Conservation (phyloP, 2,329 filamentous ascomycete genomes). For the Phaeosphaeriaceae sp. region DNA sequence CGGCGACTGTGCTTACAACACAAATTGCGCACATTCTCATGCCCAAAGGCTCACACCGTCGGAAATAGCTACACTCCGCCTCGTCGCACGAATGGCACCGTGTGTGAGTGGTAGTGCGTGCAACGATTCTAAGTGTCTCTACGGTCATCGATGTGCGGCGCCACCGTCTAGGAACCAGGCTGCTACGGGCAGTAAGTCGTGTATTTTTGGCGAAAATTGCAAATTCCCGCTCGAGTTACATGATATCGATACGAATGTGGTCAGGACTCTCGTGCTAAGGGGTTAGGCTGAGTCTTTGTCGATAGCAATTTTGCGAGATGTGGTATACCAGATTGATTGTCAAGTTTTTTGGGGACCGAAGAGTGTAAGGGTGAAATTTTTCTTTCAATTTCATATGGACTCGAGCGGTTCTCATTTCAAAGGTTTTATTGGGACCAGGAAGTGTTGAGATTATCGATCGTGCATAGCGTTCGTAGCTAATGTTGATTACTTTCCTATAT, state of each 20-base stretch:
- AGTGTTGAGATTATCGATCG: no score
- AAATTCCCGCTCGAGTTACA: constrained; percentile 65
- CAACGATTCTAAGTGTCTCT: constrained; percentile 66
- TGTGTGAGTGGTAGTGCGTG: constrained; percentile 65
- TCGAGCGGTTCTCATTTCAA: not conserved
- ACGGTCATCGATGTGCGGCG: constrained; percentile 67
- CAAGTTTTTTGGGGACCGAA: not conserved
- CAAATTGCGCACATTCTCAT: constrained; percentile 62
- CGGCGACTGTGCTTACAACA: constrained; percentile 62
- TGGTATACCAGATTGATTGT: no score
- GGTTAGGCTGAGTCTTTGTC: constrained; percentile 10
- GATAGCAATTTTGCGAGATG: no score
- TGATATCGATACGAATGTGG: constrained; percentile 62
- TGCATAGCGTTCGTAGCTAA: no score
- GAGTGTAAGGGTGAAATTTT: no score
- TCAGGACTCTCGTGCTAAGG: constrained; percentile 54
- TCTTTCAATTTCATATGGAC: not conserved
- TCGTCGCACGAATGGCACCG: constrained; percentile 68
- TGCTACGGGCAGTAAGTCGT: constrained; percentile 59
- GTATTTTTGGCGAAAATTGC: constrained; percentile 64
- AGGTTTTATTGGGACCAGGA: no score
- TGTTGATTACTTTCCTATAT: no score
- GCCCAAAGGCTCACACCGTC: constrained; percentile 59
- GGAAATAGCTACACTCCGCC: constrained; percentile 61
- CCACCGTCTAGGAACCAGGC: constrained; percentile 47